Base-by-base conservation (phyloP, 1,284 basidiomycete species). In the Ustanciosporium gigantosporum region DNA sequence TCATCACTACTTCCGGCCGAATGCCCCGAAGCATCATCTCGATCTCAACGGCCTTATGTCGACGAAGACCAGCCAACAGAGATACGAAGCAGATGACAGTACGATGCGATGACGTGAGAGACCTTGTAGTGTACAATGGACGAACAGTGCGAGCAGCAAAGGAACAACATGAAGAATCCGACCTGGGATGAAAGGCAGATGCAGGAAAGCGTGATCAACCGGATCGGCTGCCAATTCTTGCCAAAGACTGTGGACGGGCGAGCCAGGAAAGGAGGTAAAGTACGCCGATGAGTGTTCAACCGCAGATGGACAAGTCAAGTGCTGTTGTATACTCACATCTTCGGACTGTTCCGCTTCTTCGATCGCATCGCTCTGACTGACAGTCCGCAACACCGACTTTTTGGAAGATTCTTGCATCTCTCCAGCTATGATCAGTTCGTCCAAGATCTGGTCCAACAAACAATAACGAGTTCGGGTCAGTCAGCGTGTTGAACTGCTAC, bases 331-430 rank as follows among this genome's bases (percentile, higher is more conserved):
- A 66, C 73, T 57, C 36, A 73, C 73, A 51, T 79, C 78, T 61
- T 79, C 78, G 31, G 62, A 68, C 11, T 76, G 67, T 49, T 79
- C 78, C 7, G 77, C 73, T 40, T 79, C 78, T 36, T 79, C 78
- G 25, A 79, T 70, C 5, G 66, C 61, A 37, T 76, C 74, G 51
- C 65, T 73, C 46, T 79, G 76, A 36, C 87, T 69, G 60, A 90
- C 89, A 45, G 89, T 88, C 53, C 90, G 83, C 41, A 98, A 81
- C 5, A 98, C 94, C 4, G 91, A 90, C 81, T 99, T 98, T 84
- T 99, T 99, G 23, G 90, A 93, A 1, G 93, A 93, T 77, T 99
- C 95, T 81, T 99, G 94, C 68, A 99, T 82, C 79, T 99, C 95
- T 35, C 95, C 95, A 4, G 92, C 88, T 58, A 98, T 96, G 78